Percentiles rank a stretch among this genome's conserved stretches.
These are phyloP conservation scores for Cardamine resedifolia DNA, from an alignment of 345 rosid species.

Conservation along the genomic window DNA sequence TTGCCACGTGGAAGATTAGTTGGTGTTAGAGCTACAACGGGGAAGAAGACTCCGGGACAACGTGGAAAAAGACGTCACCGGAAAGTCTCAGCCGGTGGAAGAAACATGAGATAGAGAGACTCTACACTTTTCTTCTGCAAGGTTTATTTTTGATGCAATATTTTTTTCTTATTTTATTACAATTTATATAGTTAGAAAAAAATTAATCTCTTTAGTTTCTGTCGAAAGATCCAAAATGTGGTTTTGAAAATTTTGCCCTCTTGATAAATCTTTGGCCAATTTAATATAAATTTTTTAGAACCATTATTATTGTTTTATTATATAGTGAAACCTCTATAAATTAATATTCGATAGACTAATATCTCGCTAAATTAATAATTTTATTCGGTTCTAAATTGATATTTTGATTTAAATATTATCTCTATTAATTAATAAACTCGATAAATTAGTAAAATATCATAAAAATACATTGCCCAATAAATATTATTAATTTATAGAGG, in stretches of 20 bases:
- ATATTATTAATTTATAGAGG: too few species aligned
- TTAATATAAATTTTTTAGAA: neutral
- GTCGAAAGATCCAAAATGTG: neutral
- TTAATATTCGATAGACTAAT: too few species aligned
- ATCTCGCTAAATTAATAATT: too few species aligned
- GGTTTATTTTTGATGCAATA: neutral
- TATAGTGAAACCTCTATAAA: too few species aligned
- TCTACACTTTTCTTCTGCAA: conserved; percentile 15
- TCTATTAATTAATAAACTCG: too few species aligned
- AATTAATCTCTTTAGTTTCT: neutral
- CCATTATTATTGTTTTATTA: neutral
- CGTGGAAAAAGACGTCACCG: conserved; percentile 67
- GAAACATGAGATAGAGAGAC: conserved; percentile 33
- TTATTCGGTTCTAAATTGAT: too few species aligned
- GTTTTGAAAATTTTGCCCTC: conserved; percentile 23
- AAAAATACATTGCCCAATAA: too few species aligned
- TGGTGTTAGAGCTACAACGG: conserved; percentile 35
- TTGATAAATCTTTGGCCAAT: conserved; percentile 8
- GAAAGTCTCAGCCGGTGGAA: conserved; percentile 52
- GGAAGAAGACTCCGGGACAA: conserved; percentile 45
- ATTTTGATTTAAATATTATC: too few species aligned
- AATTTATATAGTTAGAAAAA: conserved; percentile 20
- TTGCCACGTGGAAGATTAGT: conserved; percentile 25
- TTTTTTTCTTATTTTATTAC: neutral
- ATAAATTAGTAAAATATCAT: too few species aligned